Conservation (phyloP, 2,329 filamentous ascomycete genomes). For the Domatiomyces catenatus region DNA sequence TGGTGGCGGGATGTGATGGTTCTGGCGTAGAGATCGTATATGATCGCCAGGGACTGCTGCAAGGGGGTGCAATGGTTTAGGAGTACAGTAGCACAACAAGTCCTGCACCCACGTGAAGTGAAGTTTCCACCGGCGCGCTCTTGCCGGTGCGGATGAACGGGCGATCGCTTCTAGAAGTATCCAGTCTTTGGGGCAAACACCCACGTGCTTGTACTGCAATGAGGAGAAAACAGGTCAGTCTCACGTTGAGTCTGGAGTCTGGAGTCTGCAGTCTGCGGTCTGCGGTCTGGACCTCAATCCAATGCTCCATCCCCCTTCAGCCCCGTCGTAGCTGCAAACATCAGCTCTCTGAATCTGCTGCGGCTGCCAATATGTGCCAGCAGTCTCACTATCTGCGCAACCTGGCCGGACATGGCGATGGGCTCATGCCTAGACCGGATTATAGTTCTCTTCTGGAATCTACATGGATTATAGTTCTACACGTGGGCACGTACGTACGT, state of each 20-base stretch:
- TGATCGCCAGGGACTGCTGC: background rate
- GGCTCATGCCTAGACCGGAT: no score
- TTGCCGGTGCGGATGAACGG: background rate
- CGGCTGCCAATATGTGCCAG: no score
- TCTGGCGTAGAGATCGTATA: background rate
- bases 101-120: background rate
- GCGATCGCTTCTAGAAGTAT: background rate
- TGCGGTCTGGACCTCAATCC: background rate
- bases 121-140: background rate
- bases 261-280: no score
- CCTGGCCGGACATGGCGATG: no score
- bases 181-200: background rate
- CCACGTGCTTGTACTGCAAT: background rate
- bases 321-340: no score
- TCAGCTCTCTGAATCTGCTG: no score
- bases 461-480: no score
- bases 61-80: background rate
- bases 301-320: background rate
- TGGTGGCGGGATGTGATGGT: background rate
- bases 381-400: no score
- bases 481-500: no score
- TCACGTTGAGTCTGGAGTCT: no score
- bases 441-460: no score
- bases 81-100: background rate
- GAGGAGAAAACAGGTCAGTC: no score